These are phyloP conservation scores for Cercospora zeae-maydis DNA, from an alignment of 2,329 filamentous ascomycete species.

Conservation along the genomic window DNA sequence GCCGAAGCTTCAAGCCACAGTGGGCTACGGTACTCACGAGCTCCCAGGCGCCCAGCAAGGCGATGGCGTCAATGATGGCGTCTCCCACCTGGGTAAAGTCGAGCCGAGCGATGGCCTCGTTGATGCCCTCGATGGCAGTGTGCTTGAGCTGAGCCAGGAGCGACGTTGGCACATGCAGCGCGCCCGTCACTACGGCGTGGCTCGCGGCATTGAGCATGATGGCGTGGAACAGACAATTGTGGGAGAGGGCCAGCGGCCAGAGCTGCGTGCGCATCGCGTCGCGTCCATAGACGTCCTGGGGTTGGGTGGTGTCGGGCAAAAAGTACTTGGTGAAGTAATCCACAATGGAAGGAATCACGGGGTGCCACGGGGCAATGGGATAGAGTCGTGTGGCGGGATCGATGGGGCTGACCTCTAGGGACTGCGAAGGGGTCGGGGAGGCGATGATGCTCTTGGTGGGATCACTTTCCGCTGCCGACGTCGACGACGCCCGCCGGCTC, in stretches of 20 bases:
- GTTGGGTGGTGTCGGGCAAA: conserved; percentile 7
- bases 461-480: conserved; percentile 13
- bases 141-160: conserved; percentile 21
- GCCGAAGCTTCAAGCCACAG: conserved; percentile 10
- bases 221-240: conserved; percentile 21
- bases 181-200: conserved; percentile 20
- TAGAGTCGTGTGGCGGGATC: conserved; percentile 18
- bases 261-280: conserved; percentile 20
- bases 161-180: conserved; percentile 11
- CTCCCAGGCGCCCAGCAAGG: conserved; percentile 25
- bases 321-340: conserved; percentile 21
- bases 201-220: conserved; percentile 22
- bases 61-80: conserved; percentile 21
- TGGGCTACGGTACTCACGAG: conserved; percentile 18
- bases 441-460: conserved; percentile 4
- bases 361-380: conserved; percentile 20
- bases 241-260: conserved; percentile 20
- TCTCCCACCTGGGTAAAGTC: conserved; percentile 16
- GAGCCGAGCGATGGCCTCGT: conserved; percentile 17
- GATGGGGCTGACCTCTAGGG: conserved; percentile 12
- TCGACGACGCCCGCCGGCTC: conserved; percentile 14
- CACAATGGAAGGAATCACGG: conserved; percentile 17
- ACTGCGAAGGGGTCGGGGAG: conserved; percentile 12
- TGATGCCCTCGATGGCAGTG: conserved; percentile 21
- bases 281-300: conserved; percentile 13